Base-by-base conservation (phyloP, 352 stramenopile genomes). In the Thalassiosira hispida region DNA sequence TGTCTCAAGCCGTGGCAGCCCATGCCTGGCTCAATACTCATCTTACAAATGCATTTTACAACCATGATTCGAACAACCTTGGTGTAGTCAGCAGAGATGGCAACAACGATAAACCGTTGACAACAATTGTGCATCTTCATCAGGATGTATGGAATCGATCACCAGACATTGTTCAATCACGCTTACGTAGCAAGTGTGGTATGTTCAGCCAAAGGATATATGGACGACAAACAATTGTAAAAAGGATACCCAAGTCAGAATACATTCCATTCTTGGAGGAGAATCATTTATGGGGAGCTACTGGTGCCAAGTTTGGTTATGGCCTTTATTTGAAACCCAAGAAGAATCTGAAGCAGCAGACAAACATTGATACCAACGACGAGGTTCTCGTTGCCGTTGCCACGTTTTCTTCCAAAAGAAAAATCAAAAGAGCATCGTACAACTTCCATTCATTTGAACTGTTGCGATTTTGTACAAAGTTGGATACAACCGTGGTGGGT, bases 201-300 rank as follows among this genome's bases (percentile, higher is more conserved):
- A 27, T 64, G 5, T 57, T 62, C 12, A 27, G 62, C 8, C 12
- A 23, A 63, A 61, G 85, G 12, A 77, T 89, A 35, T 92, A 76
- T 69, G 87, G 84, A 22, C 74, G 87, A 6, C 77, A 91, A 73
- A 91, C 84, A 31, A 29, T 20, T 6, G 80, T 69, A 0, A 64
- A 59, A 57, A 53, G 78, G 2, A 83, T 92, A 18, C 14, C 52
- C 23, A 77, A 70, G 38, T 65, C 51, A 6, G 55, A 64, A 35
- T 88, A 88, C 18, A 46, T 79, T 47, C 57, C 65, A 31, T 92
- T 92, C 71, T 78, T 92, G 27, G 49, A 84, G 18, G 16, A 73
- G 18, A 73, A 92, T 77, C 87, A 92, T 77, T 57, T 92, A 22
- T 92, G 87, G 87, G 76, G 77, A 25, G 77, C 70, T 16, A 88